Conservation (phyloP, 306 rosid genomes). For the Dalbergia cochinchinensis region DNA sequence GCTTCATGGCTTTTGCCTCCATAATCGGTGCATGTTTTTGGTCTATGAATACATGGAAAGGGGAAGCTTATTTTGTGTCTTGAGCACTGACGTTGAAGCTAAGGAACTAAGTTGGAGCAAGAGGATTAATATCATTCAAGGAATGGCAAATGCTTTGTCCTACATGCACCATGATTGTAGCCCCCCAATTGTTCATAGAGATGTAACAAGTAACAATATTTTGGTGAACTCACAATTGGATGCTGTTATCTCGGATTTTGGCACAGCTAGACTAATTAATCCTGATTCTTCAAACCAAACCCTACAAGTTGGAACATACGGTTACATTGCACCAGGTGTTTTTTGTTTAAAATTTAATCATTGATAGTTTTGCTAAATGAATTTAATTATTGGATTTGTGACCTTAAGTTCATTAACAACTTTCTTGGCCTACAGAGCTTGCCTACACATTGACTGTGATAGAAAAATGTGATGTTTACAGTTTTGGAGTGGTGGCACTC, state of each 20-base stretch:
- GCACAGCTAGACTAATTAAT: conserved; percentile 20
- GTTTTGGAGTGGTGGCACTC: conserved; percentile 5
- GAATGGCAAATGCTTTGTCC: conserved; percentile 7
- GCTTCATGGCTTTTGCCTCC: conserved; percentile 29
- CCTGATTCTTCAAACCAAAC: conserved; percentile 31
- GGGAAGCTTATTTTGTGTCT: conserved; percentile 28
- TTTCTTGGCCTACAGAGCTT: neutral
- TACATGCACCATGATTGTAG: conserved; percentile 39
- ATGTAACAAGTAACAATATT: conserved; percentile 37
- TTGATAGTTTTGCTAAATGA: neutral
- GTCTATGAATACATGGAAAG: conserved; percentile 33
- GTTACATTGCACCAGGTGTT: conserved; percentile 27
- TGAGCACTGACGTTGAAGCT: conserved; percentile 11
- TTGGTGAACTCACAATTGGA: conserved; percentile 12
- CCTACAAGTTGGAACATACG: neutral
- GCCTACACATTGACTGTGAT: neutral
- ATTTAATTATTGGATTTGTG: neutral
- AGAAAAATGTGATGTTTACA: conserved; percentile 36
- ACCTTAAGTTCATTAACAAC: neutral
- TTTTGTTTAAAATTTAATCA: no score
- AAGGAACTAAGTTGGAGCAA: conserved; percentile 8
- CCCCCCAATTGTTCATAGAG: conserved; percentile 30
- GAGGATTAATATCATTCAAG: conserved; percentile 12
- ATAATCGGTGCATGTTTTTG: conserved; percentile 28
- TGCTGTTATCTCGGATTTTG: conserved; percentile 30